These are phyloP conservation scores for Neonectria magnoliae DNA, from an alignment of 2,329 filamentous ascomycete species.

Conservation along the genomic window DNA sequence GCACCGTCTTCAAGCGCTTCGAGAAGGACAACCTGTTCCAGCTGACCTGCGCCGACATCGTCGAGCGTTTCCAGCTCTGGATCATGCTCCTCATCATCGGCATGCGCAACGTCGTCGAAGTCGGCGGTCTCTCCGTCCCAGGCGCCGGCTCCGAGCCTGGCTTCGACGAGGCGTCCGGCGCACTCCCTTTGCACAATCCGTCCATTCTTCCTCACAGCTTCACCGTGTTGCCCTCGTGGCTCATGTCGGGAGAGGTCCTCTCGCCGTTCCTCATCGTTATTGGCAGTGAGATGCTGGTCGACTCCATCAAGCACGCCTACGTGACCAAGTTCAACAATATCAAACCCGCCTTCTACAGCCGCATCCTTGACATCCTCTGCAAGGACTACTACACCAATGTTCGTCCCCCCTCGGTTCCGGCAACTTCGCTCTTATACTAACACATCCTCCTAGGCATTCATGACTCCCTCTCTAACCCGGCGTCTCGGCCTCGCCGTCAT, in stretches of 20 bases:
- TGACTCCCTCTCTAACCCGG: constrained; percentile 87
- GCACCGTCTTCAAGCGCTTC: constrained; percentile 97
- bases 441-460: constrained; percentile 73
- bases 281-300: constrained; percentile 95
- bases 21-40: constrained; percentile 99
- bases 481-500: constrained; percentile 91
- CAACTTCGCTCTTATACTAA: constrained; percentile 10
- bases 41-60: constrained; percentile 93
- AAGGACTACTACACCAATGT: constrained; percentile 98
- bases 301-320: constrained; percentile 97
- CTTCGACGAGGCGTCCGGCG: constrained; percentile 59
- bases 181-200: constrained; percentile 70
- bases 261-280: constrained; percentile 94
- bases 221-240: constrained; percentile 84
- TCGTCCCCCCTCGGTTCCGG: constrained; percentile 44
- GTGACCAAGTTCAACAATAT: constrained; percentile 99
- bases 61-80: constrained; percentile 97
- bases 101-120: constrained; percentile 94
- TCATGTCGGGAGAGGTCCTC: constrained; percentile 82
- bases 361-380: constrained; percentile 91
- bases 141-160: constrained; percentile 61
- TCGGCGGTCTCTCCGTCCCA: constrained; percentile 80
- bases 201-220: constrained; percentile 92
- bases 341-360: constrained; percentile 86
- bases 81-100: constrained; percentile 97